A percentile compares a stretch with the other conserved stretches of the same genome.
Evolutionary conservation across 352 stramenopile genomes (phyloP).

Genomic region (Phytophthora citrophthora): DNA sequence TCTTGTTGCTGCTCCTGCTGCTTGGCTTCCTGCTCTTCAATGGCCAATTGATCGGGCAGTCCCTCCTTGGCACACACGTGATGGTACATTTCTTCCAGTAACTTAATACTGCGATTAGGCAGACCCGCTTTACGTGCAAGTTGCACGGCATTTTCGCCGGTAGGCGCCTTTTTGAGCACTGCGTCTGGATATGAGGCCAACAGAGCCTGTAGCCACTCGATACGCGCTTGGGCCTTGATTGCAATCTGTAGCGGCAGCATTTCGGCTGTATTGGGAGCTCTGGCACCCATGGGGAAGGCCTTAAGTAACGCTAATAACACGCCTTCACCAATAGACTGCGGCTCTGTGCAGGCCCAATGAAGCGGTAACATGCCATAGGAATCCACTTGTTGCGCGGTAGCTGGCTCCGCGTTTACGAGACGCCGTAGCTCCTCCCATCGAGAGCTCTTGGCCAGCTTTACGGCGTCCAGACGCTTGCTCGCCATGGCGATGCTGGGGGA

Average conservation of each 20-base stretch:
- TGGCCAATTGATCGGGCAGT: slow-evolving; percentile 53
- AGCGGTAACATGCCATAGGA: slow-evolving; percentile 90
- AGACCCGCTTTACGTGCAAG: slow-evolving; percentile 69
- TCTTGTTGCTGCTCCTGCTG: slow-evolving; percentile 29
- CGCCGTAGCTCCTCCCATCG: slow-evolving; percentile 80
- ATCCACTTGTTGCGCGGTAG: slow-evolving; percentile 76
- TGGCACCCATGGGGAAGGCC: slow-evolving; percentile 72
- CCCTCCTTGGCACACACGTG: slow-evolving; percentile 81
- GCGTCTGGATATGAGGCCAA: slow-evolving; percentile 84
- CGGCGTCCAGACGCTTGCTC: slow-evolving; percentile 78
- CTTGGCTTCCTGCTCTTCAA: slow-evolving; percentile 53
- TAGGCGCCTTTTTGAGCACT: slow-evolving; percentile 75
- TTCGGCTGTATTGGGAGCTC: slow-evolving; percentile 76
- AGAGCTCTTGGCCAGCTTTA: slow-evolving; percentile 85
- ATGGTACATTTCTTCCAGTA: slow-evolving; percentile 90
- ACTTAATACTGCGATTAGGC: slow-evolving; percentile 63
- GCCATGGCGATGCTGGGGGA: slow-evolving; percentile 32
- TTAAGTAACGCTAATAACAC: slow-evolving; percentile 84
- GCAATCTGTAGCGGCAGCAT: slow-evolving; percentile 90
- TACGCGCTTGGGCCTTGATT: slow-evolving; percentile 86
- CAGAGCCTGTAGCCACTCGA: slow-evolving; percentile 88
- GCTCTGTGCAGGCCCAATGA: slow-evolving; percentile 89
- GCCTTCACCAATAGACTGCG: slow-evolving; percentile 71
- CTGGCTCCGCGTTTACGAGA: slow-evolving; percentile 77
- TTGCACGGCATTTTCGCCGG: slow-evolving; percentile 78